phyloP scores from a whole-genome alignment of 352 stramenopile genomes.

The Phytopythium mirpurense region DNA sequence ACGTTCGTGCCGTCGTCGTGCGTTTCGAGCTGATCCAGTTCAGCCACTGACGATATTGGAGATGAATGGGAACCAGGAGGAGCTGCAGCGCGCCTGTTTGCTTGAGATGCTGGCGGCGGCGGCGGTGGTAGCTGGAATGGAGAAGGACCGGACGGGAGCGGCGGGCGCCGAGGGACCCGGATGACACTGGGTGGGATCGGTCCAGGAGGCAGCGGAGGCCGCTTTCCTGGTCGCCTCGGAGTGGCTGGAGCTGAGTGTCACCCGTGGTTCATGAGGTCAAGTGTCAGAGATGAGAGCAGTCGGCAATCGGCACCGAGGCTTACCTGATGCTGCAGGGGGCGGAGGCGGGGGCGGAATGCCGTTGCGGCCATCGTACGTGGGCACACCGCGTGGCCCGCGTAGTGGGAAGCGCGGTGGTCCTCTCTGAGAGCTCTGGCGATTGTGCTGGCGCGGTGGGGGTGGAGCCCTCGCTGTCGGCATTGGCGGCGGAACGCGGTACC shows the following conservation, averaged over 20 bases:
- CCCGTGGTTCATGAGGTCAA: not conserved
- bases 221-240: constrained; percentile 45
- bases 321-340: not conserved
- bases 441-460: not conserved
- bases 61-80: constrained; percentile 6
- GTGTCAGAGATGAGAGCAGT: not conserved
- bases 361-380: not conserved
- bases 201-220: constrained; percentile 43
- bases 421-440: not conserved
- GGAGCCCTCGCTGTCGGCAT: not conserved
- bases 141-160: constrained; percentile 36
- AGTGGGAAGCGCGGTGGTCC: constrained; percentile 5
- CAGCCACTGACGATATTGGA: not conserved
- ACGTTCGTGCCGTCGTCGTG: not conserved
- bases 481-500: constrained; percentile 35
- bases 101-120: constrained; percentile 30
- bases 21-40: not conserved
- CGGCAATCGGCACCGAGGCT: no score
- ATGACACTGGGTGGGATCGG: constrained; percentile 56
- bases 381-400: not conserved
- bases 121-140: constrained; percentile 32
- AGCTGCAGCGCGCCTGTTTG: constrained; percentile 8
- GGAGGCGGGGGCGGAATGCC: constrained; percentile 7
- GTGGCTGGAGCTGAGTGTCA: constrained; percentile 1
- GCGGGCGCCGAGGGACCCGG: constrained; percentile 47